phyloP scores from a whole-genome alignment of 495 filamentous ascomycete species.

The Tricharina praecox region DNA sequence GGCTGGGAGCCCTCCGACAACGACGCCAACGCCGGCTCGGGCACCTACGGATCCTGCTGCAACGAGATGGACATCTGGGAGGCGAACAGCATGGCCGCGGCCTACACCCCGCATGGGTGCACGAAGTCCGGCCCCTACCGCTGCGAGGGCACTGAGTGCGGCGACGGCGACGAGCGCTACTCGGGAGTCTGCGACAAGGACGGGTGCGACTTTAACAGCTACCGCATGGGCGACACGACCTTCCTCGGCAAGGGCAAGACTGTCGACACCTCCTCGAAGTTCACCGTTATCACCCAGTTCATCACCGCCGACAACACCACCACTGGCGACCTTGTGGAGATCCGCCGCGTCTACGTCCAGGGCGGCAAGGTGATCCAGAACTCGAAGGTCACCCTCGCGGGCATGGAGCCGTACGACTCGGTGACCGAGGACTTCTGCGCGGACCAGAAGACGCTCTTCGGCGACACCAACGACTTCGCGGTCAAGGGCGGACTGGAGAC shows the following conservation, averaged over 20 bases:
- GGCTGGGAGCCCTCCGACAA: conserved; percentile 37
- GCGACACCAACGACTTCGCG: conserved; percentile 41
- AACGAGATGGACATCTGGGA: conserved; percentile 58
- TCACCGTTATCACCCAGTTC: conserved; percentile 62
- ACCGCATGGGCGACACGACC: conserved; percentile 42
- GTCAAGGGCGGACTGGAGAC: conserved; percentile 41
- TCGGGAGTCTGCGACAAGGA: conserved; percentile 42
- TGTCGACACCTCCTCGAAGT: conserved; percentile 44
- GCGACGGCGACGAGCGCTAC: conserved; percentile 30
- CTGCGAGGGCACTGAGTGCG: conserved; percentile 38
- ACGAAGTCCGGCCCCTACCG: conserved; percentile 35
- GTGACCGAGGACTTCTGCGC: conserved; percentile 48
- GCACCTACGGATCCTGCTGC: conserved; percentile 49
- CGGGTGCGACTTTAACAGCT: conserved; percentile 64
- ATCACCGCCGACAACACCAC: conserved; percentile 36
- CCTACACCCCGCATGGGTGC: conserved; percentile 50
- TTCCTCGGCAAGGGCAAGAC: conserved; percentile 48
- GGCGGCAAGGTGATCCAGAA: conserved; percentile 46
- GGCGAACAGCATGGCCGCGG: conserved; percentile 44
- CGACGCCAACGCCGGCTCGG: conserved; percentile 38
- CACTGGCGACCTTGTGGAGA: conserved; percentile 40
- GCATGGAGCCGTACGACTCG: conserved; percentile 33
- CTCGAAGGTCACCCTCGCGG: conserved; percentile 32
- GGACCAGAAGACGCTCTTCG: conserved; percentile 43
- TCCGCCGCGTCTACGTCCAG: conserved; percentile 59